Base-by-base conservation (phyloP, 1,284 basidiomycete genomes). In the Neonothopanus nambi region DNA sequence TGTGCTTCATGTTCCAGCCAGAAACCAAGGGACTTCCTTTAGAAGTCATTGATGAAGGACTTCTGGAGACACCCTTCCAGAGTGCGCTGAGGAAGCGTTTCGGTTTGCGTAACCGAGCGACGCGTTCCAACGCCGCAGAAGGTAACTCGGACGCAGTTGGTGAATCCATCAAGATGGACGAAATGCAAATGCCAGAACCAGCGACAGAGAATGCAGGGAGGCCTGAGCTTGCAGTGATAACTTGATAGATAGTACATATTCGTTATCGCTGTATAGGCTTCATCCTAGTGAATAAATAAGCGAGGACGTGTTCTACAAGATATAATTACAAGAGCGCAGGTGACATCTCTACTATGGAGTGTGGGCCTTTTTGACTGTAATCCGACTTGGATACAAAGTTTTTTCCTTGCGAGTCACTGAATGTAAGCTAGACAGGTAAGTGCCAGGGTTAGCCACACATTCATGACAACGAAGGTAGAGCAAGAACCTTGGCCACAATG, bases 401-500 rank as follows among this genome's bases (percentile, higher is more conserved):
- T 57, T 78, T 86, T 26, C 80, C 79, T 46, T 75, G 72, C 1
- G 76, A 67, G 38, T 91, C 89, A 36, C 47, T 82, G 71, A 91
- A 91, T 33, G 70, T 70, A 42, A 85, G 76, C 80, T 82, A 55
- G 30, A 33, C 5, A 11, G 30, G 13, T 9, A 6, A 50, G 52
- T 47, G 1, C 41, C 23, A 28, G 15, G 28, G 13, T 33, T 39
- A 17, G 65, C 48, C n/a, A 51, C 28, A 38, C 54, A 38, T n/a
- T 39, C 4, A 17, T 12, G 12, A 47, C 6, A 35, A 30, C 47
- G 42, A 37, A 48, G 20, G 8, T 3, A 33, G 55, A n/a, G 36
- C n/a, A 18, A 65, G 77, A 57, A 91, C 92, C 77, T 95, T 95
- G 18, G 91, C 91, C 24, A 89, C 82, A 63, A 96, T 91, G 58